A percentile compares a stretch with the other conserved stretches of the same genome.
Conservation (phyloP, 805 yeast species). For the Ogataea parapolymorpha region DNA sequence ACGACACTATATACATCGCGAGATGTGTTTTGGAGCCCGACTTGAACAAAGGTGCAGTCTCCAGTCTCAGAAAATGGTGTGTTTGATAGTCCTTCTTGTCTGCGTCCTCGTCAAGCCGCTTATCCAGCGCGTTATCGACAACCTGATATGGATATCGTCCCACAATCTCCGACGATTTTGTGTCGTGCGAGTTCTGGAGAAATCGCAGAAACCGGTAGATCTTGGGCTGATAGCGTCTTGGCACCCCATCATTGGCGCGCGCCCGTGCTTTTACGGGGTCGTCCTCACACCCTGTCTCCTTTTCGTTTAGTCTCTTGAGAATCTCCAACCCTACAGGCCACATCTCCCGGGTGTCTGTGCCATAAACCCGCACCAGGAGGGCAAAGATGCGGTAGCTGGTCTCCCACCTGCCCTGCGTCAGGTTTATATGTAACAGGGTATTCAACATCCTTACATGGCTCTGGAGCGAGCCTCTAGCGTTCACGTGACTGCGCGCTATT, state of each 20-base stretch:
- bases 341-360: constrained; percentile 49
- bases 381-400: constrained; percentile 52
- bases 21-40: constrained; percentile 38
- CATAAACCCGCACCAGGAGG: constrained; percentile 44
- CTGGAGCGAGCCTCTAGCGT: constrained; percentile 14
- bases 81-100: constrained; percentile 12
- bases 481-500: constrained; percentile 16
- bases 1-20: constrained; percentile 38
- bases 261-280: constrained; percentile 4
- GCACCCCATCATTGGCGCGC: not conserved
- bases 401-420: constrained; percentile 51
- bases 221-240: constrained; percentile 14
- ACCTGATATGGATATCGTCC: constrained; percentile 23
- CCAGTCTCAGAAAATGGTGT: constrained; percentile 4
- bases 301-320: constrained; percentile 31
- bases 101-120: constrained; percentile 8
- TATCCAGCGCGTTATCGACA: constrained; percentile 13
- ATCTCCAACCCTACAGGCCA: constrained; percentile 69
- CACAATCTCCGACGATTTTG: constrained; percentile 7
- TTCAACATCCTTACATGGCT: constrained; percentile 31
- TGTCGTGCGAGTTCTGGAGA: constrained; percentile 15
- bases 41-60: constrained; percentile 17
- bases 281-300: constrained; percentile 9
- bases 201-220: constrained; percentile 18
- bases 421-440: constrained; percentile 45